phyloP scores from a whole-genome alignment of 352 stramenopile genomes.

The Peronospora farinosa region DNA sequence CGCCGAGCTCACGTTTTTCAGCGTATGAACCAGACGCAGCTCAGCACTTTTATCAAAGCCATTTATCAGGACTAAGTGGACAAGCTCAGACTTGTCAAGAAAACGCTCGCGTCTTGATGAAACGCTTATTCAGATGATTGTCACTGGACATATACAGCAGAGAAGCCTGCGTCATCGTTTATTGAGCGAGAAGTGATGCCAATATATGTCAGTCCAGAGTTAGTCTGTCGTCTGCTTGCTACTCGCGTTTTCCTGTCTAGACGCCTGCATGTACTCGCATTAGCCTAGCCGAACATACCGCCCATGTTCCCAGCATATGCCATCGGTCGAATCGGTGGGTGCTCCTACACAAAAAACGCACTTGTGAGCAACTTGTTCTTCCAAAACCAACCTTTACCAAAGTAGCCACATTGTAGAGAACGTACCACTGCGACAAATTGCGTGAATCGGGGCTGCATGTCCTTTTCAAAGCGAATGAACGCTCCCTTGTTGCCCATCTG shows the following conservation, averaged over 20 bases:
- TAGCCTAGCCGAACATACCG: slow-evolving; percentile 77
- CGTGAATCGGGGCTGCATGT: slow-evolving; percentile 93
- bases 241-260: slow-evolving; percentile 23
- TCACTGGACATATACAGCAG: slow-evolving; percentile 9
- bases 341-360: slow-evolving; percentile 40
- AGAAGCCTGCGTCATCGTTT: slow-evolving; percentile 18
- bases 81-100: slow-evolving; percentile 18
- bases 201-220: slow-evolving; percentile 10
- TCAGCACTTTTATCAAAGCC: slow-evolving; percentile 30
- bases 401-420: slow-evolving; percentile 1
- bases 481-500: slow-evolving; percentile 99
- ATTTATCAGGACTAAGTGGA: slow-evolving; percentile 17
- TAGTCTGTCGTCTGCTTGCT: slow-evolving; percentile 18
- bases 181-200: slow-evolving; percentile 20
- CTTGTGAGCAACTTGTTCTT: background rate
- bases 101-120: slow-evolving; percentile 31
- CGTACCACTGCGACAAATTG: slow-evolving; percentile 91
- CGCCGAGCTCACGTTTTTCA: slow-evolving; percentile 40
- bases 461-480: slow-evolving; percentile 96
- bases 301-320: slow-evolving; percentile 88
- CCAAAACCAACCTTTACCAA: background rate
- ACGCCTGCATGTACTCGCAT: slow-evolving; percentile 16
- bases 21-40: slow-evolving; percentile 26
- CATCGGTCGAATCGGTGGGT: slow-evolving; percentile 85
- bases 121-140: slow-evolving; percentile 24